These are phyloP conservation scores for Fennellomyces sp. DNA, from an alignment of 371 early-diverging fungal genomes.

Conservation along the genomic window DNA sequence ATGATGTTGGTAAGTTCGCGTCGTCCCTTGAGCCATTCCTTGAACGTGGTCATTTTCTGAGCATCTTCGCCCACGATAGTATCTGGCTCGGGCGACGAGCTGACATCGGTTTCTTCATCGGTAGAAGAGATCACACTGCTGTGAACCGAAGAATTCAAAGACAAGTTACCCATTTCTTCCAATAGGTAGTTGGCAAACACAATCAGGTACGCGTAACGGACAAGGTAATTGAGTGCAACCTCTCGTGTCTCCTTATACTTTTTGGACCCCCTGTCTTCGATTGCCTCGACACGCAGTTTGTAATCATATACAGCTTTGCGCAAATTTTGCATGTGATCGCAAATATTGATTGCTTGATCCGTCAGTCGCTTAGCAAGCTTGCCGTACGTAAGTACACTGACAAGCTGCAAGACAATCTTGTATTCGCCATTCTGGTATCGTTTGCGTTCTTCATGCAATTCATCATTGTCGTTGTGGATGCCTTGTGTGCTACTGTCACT, in stretches of 20 bases:
- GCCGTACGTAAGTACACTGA: conserved; percentile 69
- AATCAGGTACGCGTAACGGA: conserved; percentile 75
- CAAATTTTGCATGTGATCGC: conserved; percentile 80
- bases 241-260: conserved; percentile 52
- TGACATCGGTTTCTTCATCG: conserved; percentile 1
- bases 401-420: conserved; percentile 65
- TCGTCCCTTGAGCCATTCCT: conserved; percentile 53
- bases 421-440: conserved; percentile 68
- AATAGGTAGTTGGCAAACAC: conserved; percentile 74
- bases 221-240: conserved; percentile 63
- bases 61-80: conserved; percentile 36
- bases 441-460: conserved; percentile 41
- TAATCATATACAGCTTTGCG: conserved; percentile 71
- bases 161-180: conserved; percentile 50
- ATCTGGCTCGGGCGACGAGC: not conserved
- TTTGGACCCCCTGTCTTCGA: conserved; percentile 44
- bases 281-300: conserved; percentile 57
- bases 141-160: conserved; percentile 1
- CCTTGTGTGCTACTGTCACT: not conserved
- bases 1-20: conserved; percentile 59
- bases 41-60: conserved; percentile 44
- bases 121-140: not conserved
- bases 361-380: conserved; percentile 71
- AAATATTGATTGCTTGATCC: conserved; percentile 74
- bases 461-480: conserved; percentile 24